Conservation (phyloP, 75 land plant species). For the Cupressus sempervirens region DNA sequence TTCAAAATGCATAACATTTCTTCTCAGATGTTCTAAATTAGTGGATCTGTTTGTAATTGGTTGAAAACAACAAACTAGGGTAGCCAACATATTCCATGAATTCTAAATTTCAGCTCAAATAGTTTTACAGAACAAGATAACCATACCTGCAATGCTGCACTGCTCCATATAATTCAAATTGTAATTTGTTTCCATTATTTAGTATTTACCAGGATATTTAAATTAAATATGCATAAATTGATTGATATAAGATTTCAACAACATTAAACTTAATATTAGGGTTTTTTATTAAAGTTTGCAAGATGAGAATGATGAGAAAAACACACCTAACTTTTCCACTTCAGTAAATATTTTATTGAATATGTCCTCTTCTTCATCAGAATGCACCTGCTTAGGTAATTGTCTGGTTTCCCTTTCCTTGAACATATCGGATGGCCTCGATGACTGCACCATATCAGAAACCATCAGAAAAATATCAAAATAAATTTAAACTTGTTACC, state of each 20-base stretch:
- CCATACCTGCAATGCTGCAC: neutral
- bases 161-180: neutral
- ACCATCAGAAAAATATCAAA: neutral
- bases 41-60: too few relatives aligned
- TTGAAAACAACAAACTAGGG: neutral
- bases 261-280: neutral
- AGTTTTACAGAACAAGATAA: neutral
- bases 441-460: neutral
- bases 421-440: constrained; percentile 9
- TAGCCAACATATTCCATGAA: neutral
- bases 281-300: neutral
- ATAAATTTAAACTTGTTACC: neutral
- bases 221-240: neutral
- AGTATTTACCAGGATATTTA: neutral
- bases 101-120: neutral
- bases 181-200: neutral
- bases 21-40: too few relatives aligned
- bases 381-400: neutral
- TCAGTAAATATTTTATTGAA: neutral
- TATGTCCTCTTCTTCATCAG: constrained; percentile 1
- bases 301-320: neutral
- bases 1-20: too few relatives aligned
- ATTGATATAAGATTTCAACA: neutral
- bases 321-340: constrained; percentile 10
- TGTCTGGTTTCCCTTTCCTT: neutral